Evolutionary conservation across 805 yeast species (phyloP).

Genomic region (Pichia kluyveri): DNA sequence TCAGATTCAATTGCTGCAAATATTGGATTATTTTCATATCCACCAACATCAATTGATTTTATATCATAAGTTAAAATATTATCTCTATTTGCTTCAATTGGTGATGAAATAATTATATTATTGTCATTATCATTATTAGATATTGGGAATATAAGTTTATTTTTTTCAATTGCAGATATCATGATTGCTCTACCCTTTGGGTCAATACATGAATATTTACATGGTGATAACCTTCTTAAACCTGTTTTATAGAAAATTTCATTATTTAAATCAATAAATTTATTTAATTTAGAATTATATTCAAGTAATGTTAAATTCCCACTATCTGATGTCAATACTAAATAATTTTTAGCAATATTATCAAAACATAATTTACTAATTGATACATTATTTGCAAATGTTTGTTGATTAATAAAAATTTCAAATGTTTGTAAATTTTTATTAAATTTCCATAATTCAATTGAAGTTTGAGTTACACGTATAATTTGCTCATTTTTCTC

Average conservation of each 20-base stretch:
- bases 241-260: slow-evolving; percentile 73
- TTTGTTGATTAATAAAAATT: slow-evolving; percentile 32
- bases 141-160: slow-evolving; percentile 62
- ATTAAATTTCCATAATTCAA: slow-evolving; percentile 48
- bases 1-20: slow-evolving; percentile 76
- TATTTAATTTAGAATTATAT: slow-evolving; percentile 18
- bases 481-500: slow-evolving; percentile 54
- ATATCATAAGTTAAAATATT: slow-evolving; percentile 42
- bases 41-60: slow-evolving; percentile 60
- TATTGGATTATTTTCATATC: slow-evolving; percentile 60
- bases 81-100: slow-evolving; percentile 57
- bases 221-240: slow-evolving; percentile 66
- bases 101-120: slow-evolving; percentile 49
- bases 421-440: slow-evolving; percentile 47
- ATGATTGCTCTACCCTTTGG: slow-evolving; percentile 62
- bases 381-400: slow-evolving; percentile 51
- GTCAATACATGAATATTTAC: slow-evolving; percentile 61
- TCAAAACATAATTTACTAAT: slow-evolving; percentile 43
- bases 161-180: slow-evolving; percentile 64
- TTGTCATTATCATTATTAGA: slow-evolving; percentile 35
- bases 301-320: slow-evolving; percentile 53
- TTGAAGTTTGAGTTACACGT: slow-evolving; percentile 42
- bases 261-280: slow-evolving; percentile 36
- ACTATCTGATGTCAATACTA: slow-evolving; percentile 72
- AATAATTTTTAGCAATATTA: slow-evolving; percentile 44